Conservation (phyloP, 805 yeast species). For the Starmera quercuum region DNA sequence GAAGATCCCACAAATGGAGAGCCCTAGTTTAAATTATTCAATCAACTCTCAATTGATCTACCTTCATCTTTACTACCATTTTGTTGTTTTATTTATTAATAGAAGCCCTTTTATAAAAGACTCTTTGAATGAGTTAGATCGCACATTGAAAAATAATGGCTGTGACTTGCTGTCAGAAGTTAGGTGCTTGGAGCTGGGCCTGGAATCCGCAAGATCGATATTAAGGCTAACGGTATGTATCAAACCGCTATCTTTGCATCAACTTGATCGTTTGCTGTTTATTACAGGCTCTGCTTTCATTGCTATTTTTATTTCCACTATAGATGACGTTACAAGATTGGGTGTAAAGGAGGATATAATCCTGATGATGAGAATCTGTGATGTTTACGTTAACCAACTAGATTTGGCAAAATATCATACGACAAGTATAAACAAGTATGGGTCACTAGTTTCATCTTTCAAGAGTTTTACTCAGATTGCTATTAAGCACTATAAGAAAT, state of each 20-base stretch:
- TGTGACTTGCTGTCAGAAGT: too few species aligned
- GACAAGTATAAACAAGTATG: neutral
- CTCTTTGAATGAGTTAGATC: too few species aligned
- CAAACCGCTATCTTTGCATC: neutral
- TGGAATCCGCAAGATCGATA: neutral
- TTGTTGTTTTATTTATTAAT: constrained; percentile 5
- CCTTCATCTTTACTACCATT: constrained; percentile 5
- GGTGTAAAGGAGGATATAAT: neutral
- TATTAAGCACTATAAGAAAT: neutral
- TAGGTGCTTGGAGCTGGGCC: neutral
- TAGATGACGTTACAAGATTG: neutral
- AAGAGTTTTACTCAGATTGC: neutral
- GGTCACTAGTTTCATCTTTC: neutral
- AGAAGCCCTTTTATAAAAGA: constrained; percentile 4
- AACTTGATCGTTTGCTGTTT: neutral
- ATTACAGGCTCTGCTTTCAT: neutral
- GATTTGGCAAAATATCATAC: neutral
- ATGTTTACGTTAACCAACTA: neutral
- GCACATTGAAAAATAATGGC: too few species aligned
- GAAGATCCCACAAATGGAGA: constrained; percentile 2
- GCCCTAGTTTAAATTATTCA: neutral
- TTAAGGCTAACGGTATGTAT: neutral
- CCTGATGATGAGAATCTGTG: neutral
- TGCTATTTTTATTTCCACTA: neutral
- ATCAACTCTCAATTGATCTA: neutral